Evolutionary conservation across 2,329 filamentous ascomycete species (phyloP).

Genomic region (Alternaria angustiovoidea): DNA sequence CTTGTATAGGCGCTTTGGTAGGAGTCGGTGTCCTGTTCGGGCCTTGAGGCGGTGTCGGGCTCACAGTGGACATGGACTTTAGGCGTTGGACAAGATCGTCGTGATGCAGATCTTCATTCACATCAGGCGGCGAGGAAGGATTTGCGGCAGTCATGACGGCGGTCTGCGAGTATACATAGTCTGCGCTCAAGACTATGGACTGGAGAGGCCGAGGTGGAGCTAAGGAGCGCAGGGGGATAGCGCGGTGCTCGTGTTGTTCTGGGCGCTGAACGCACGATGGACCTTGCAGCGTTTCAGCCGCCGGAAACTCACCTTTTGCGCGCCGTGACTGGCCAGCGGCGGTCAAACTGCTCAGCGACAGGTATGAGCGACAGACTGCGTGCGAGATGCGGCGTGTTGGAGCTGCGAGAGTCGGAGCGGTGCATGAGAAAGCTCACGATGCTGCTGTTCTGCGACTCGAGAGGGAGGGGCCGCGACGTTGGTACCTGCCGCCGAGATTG

Average conservation of each 20-base stretch:
- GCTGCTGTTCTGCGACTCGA: slow-evolving; percentile 6
- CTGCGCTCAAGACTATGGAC: slow-evolving; percentile 8
- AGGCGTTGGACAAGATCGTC: slow-evolving; percentile 36
- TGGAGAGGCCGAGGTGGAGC: slow-evolving; percentile 24
- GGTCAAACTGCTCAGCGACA: slow-evolving; percentile 32
- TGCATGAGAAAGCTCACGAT: slow-evolving; percentile 16
- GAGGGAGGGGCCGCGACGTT: slow-evolving; percentile 12
- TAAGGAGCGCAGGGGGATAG: slow-evolving; percentile 25
- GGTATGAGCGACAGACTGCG: slow-evolving; percentile 33
- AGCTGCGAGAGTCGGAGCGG: slow-evolving; percentile 24
- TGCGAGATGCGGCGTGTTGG: slow-evolving; percentile 27
- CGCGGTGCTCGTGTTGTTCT: slow-evolving; percentile 27
- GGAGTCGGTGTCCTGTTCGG: slow-evolving; percentile 13
- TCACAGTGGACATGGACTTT: slow-evolving; percentile 28
- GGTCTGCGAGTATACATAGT: slow-evolving; percentile 41
- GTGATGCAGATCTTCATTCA: slow-evolving; percentile 21
- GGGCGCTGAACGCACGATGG: slow-evolving; percentile 36
- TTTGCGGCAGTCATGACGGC: slow-evolving; percentile 40
- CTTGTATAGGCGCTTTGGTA: slow-evolving; percentile 6
- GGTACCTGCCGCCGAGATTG: slow-evolving; percentile 28
- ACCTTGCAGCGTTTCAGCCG: slow-evolving; percentile 48
- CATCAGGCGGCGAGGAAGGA: slow-evolving; percentile 24
- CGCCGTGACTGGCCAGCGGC: slow-evolving; percentile 33
- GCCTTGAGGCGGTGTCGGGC: slow-evolving; percentile 16
- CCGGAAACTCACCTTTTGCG: slow-evolving; percentile 27